phyloP scores from a whole-genome alignment of 768 basidiomycete species.

The Brasilioporus rufonigricans region DNA sequence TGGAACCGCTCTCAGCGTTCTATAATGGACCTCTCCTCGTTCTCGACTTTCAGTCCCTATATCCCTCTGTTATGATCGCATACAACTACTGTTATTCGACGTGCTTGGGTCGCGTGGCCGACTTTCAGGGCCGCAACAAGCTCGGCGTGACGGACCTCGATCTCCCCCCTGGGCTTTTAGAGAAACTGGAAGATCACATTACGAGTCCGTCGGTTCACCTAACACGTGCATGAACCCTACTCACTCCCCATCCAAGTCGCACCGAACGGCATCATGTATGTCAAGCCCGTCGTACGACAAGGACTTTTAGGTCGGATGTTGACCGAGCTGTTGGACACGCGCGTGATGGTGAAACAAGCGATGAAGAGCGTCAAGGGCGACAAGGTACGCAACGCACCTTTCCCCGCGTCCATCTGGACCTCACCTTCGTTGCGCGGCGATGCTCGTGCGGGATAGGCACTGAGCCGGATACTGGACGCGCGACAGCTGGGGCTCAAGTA shows the following conservation, averaged over 20 bases:
- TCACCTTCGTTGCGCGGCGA: background rate
- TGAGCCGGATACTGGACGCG: slow-evolving; percentile 78
- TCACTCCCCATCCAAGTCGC: slow-evolving; percentile 55
- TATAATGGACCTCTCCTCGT: slow-evolving; percentile 92
- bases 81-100: slow-evolving; percentile 98
- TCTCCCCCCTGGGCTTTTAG: slow-evolving; percentile 63
- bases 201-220: slow-evolving; percentile 48
- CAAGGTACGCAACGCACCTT: slow-evolving; percentile 49
- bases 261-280: slow-evolving; percentile 94
- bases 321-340: slow-evolving; percentile 85
- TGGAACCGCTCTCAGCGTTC: slow-evolving; percentile 92
- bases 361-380: slow-evolving; percentile 81
- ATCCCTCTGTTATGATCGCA: slow-evolving; percentile 98
- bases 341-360: slow-evolving; percentile 97
- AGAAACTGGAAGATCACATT: slow-evolving; percentile 71
- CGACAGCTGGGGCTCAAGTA: slow-evolving; percentile 92
- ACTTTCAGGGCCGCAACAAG: slow-evolving; percentile 87
- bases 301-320: slow-evolving; percentile 91
- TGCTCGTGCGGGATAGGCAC: slow-evolving; percentile 44
- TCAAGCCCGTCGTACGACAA: slow-evolving; percentile 78
- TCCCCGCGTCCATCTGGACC: background rate
- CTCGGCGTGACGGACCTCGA: slow-evolving; percentile 80
- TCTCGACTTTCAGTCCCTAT: slow-evolving; percentile 94
- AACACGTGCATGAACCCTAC: background rate
- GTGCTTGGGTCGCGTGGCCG: slow-evolving; percentile 82